Evolutionary conservation across 176 grass and related monocot species (phyloP).

Genomic region (Melocanna baccifera): DNA sequence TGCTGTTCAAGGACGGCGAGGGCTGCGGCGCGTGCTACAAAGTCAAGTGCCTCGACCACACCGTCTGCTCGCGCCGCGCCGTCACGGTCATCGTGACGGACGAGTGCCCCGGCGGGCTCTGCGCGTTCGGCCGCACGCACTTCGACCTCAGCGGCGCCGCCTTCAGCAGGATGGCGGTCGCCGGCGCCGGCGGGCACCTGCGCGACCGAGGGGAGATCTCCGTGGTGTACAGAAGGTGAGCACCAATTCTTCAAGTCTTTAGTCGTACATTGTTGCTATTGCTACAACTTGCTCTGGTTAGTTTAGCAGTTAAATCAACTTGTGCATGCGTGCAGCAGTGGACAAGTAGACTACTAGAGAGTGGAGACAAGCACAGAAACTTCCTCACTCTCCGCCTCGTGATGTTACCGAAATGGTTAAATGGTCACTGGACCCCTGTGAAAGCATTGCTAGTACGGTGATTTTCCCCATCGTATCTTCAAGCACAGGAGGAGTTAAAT

Average conservation of each 20-base stretch:
- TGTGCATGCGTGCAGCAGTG: background rate
- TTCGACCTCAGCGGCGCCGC: conserved; percentile 98
- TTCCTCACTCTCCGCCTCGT: background rate
- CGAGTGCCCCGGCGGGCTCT: conserved; percentile 84
- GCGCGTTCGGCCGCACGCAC: conserved; percentile 62
- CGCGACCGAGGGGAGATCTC: conserved; percentile 70
- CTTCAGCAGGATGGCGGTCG: conserved; percentile 80
- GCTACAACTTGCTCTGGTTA: background rate
- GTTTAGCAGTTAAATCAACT: background rate
- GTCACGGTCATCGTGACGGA: conserved; percentile 93
- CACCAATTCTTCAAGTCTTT: background rate
- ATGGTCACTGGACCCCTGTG: background rate
- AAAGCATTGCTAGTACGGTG: background rate
- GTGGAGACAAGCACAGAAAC: background rate
- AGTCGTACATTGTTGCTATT: background rate
- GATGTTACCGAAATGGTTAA: background rate
- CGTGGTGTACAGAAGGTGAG: conserved; percentile 72
- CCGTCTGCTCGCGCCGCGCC: conserved; percentile 84
- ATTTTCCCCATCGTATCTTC: background rate
- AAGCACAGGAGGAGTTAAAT: background rate
- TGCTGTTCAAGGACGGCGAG: conserved; percentile 91
- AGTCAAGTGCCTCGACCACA: conserved; percentile 76
- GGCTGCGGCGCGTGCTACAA: conserved; percentile 99
- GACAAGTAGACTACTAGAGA: background rate
- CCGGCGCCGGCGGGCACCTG: conserved; percentile 51